Evolutionary conservation across 2,329 filamentous ascomycete species (phyloP).

Genomic region (Diaporthe citri): DNA sequence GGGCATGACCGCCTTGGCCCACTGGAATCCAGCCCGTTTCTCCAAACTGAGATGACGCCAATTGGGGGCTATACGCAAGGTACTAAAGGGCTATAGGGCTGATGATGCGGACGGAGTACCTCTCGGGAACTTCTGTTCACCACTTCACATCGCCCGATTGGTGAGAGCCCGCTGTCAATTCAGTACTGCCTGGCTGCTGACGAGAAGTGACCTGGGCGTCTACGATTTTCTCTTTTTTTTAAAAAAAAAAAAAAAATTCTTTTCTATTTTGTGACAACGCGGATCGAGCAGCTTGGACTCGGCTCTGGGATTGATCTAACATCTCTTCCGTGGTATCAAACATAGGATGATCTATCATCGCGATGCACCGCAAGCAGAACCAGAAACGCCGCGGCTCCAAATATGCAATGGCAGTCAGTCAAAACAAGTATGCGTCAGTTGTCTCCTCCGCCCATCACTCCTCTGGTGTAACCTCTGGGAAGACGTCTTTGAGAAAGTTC

Average conservation of each 20-base stretch:
- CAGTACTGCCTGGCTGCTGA: neutral
- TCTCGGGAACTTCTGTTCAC: neutral
- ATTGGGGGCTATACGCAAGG: constrained; percentile 22
- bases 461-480: constrained; percentile 52
- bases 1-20: constrained; percentile 25
- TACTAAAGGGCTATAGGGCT: constrained; percentile 19
- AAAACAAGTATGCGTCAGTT: neutral
- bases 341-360: constrained; percentile 15
- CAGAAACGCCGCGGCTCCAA: constrained; percentile 14
- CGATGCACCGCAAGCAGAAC: constrained; percentile 14
- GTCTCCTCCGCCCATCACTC: constrained; percentile 32
- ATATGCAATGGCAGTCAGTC: constrained; percentile 4
- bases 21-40: neutral
- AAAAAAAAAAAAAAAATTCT: too few relatives aligned
- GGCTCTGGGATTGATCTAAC: constrained; percentile 8
- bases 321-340: constrained; percentile 24
- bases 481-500: constrained; percentile 77
- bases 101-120: constrained; percentile 9
- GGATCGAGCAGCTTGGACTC: neutral
- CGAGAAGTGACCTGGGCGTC: neutral
- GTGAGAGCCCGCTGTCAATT: neutral
- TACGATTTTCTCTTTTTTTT: neutral
- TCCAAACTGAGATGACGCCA: constrained; percentile 13
- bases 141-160: neutral
- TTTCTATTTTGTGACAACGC: neutral